Evolutionary conservation across 768 basidiomycete genomes (phyloP), one percentile per base, ranked within the genome.

Genomic region (Lentinula sp.): DNA sequence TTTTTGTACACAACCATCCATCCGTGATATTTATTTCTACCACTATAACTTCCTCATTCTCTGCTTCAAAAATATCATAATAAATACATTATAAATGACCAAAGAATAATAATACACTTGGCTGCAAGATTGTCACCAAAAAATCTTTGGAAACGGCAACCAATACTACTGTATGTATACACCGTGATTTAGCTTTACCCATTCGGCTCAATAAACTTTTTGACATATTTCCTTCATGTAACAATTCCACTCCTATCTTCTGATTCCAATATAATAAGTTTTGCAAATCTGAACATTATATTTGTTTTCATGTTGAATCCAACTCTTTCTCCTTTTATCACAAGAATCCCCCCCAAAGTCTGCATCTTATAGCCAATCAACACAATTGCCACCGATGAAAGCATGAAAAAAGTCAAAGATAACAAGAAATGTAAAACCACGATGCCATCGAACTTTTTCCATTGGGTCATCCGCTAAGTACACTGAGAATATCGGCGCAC

Each of bases 401-500:
- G 46, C 16, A 48, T 48, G 21, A 48, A 48, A 46, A 7, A 48
- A 9, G 8, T 23, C 46, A 21, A 51, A 53, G 51, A 53, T 53
- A 53, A 53, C 51, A 53, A 13, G 42, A 43, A 51, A 51, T 23
- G 9, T 51, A n/a, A 53, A 34, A 16, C 51, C 51, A 39, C 51
- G 51, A 53, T 53, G 51, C 51, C 51, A 53, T 53, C 51, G 51
- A 53, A 53, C 51, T 53, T 39, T 53, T 45, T 39, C 5, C 51
- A 53, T 53, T 53, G 51, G 51, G 51, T 53, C 51, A 53, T 53
- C 51, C 37, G 51, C 51, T 18, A 28, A 28, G 28, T 28, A 28
- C 28, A 53, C 32, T 53, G 31, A 39, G 13, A 52, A 31, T 45
- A 45, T 18, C 16, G 13, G 15, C n/a, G 15, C 43, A n/a, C 46